Evolutionary conservation across 257 asterid species (phyloP), one percentile per base, ranked within the genome.

Genomic region (Euphrasia confusa): DNA sequence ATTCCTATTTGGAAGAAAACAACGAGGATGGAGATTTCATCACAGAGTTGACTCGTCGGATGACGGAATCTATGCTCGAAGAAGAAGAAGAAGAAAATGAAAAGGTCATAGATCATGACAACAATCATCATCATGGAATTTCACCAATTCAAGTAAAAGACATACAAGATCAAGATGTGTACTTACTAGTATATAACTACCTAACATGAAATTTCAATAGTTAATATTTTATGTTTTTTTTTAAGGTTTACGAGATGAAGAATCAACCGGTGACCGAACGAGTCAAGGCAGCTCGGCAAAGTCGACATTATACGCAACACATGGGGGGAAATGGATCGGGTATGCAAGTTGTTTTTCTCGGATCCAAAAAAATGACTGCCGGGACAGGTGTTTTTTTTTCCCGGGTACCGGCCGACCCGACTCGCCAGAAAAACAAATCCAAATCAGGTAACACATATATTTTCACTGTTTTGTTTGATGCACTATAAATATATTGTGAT

Each of bases 341-440:
- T 67, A 89, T 84, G 94, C 67, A 78, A 77, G 95, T 94, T 0
- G 73, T 89, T 35, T 87, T 87, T 56, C 88, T 89, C 5, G 87
- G 84, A 3, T 50, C 80, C 0, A 60, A 44, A 66, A 72, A 9
- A 10, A 90, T 82, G 55, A 68, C 78, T 1, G 14, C 68, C 32
- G 97, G 97, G 4, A 90, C 97, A 0, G 97, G 97, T 35, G 95
- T 90, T 32, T 90, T 90, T 75, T 69, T 87, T 68, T 95, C 97
- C 30, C 79, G 81, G 27, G 68, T 56, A 28, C 39, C 53, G 50
- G 63, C 54, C 26, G 74, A 55, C 49, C 69, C 78, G 63, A 39
- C 78, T 5, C 72, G 76, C 65, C 69, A 59, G 1, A 80, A 74
- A 64, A 83, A 49, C 62, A 89, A 75, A 72, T 42, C 92, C 62